Evolutionary conservation across 768 basidiomycete species (phyloP).

Genomic region (Cystofilobasidium macerans): DNA sequence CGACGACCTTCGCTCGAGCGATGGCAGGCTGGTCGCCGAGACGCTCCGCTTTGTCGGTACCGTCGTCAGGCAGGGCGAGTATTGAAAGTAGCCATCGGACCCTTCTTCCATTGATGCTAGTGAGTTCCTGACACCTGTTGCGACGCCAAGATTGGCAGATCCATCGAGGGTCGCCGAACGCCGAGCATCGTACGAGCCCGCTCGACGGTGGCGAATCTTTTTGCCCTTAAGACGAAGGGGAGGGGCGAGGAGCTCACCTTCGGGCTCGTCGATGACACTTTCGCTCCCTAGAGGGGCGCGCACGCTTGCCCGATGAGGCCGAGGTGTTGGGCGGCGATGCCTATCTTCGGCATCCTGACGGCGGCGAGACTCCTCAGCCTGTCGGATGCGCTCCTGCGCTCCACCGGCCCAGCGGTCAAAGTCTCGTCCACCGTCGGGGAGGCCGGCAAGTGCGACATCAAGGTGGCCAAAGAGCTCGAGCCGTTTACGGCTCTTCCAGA

Average conservation of each 20-base stretch:
- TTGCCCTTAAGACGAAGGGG: slow-evolving; percentile 11
- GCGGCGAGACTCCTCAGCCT: slow-evolving; percentile 1
- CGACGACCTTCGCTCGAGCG: not conserved
- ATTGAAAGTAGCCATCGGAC: slow-evolving; percentile 2
- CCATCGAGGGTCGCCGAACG: not conserved
- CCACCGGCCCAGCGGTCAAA: slow-evolving; percentile 18
- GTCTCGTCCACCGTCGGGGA: not conserved
- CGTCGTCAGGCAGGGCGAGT: slow-evolving; percentile 1
- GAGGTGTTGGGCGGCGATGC: not conserved
- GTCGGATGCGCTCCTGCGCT: slow-evolving; percentile 5
- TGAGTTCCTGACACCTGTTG: too few relatives aligned
- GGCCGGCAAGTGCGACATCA: not conserved
- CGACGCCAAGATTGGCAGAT: too few relatives aligned
- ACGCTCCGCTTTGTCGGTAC: not conserved
- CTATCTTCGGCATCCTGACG: not conserved
- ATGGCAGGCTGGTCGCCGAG: not conserved
- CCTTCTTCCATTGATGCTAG: too few relatives aligned
- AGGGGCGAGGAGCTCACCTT: slow-evolving; percentile 9
- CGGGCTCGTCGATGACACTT: not conserved
- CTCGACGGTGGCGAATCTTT: slow-evolving; percentile 6
- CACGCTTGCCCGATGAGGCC: too few relatives aligned
- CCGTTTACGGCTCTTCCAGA: slow-evolving; percentile 19
- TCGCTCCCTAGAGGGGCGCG: too few relatives aligned
- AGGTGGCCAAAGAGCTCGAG: slow-evolving; percentile 10
- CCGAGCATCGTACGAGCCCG: not conserved